These are phyloP conservation scores for Nannochloropsis granulata DNA, from an alignment of 108 stramenopile genomes.

Conservation along the genomic window DNA sequence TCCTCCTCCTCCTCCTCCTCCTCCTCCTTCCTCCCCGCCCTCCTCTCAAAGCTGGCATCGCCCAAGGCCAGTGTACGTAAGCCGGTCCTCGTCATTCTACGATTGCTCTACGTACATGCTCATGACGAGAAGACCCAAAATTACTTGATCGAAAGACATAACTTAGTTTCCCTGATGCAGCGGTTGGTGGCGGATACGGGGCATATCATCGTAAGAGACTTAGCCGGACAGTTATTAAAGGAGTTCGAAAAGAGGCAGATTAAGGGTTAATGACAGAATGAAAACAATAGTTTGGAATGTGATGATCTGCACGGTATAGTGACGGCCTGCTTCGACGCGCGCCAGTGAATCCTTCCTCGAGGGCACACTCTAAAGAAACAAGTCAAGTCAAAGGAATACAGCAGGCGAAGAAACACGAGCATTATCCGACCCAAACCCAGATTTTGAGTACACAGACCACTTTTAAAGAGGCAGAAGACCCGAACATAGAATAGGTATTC, in stretches of 20 bases:
- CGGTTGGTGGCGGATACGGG: not conserved
- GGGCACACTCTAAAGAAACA: too few relatives aligned
- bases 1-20: too few relatives aligned
- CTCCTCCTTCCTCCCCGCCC: not conserved
- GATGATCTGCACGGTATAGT: too few relatives aligned
- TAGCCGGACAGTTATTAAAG: not conserved
- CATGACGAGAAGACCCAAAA: not conserved
- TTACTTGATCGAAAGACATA: not conserved
- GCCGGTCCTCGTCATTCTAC: not conserved
- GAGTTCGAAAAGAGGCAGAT: not conserved
- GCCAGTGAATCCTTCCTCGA: too few relatives aligned
- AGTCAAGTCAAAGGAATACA: too few relatives aligned
- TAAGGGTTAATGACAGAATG: not conserved
- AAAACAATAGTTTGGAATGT: too few relatives aligned
- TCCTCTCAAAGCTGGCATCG: not conserved
- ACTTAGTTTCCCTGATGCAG: not conserved
- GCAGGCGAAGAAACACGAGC: too few relatives aligned
- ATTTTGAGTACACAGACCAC: not conserved
- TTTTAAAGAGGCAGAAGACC: not conserved
- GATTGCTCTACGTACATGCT: not conserved
- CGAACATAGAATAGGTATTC: not conserved
- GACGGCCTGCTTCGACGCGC: too few relatives aligned
- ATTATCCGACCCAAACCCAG: too few relatives aligned
- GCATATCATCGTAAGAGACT: not conserved
- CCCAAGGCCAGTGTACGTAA: not conserved